These are phyloP conservation scores for Torulaspora globosa DNA, from an alignment of 1,139 yeast species.

Conservation along the genomic window DNA sequence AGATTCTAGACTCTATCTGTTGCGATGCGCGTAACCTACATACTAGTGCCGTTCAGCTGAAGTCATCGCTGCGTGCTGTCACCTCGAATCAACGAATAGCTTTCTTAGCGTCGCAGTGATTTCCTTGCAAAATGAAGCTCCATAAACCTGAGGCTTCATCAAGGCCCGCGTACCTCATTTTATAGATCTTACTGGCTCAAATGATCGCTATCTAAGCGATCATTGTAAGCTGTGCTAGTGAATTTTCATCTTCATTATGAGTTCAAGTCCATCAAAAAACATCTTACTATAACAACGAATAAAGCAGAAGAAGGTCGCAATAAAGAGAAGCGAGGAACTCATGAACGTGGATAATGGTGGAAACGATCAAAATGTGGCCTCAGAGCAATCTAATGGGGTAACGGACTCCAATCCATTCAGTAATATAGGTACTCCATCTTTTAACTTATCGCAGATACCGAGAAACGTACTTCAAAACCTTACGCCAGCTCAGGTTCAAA, in stretches of 20 bases:
- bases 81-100: too few species aligned
- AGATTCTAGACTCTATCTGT: too few species aligned
- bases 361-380: conserved; percentile 6
- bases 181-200: too few species aligned
- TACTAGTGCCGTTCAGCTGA: too few species aligned
- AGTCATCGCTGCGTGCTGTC: too few species aligned
- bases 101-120: too few species aligned
- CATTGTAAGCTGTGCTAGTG: neutral
- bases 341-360: conserved; percentile 10
- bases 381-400: conserved; percentile 8
- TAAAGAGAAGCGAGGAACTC: neutral
- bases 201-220: too few species aligned
- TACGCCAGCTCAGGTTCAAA: conserved; percentile 37
- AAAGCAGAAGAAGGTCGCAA: neutral
- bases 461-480: conserved; percentile 34
- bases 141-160: too few species aligned
- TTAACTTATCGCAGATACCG: conserved; percentile 36
- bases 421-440: conserved; percentile 37
- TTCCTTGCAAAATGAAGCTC: too few species aligned
- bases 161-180: too few species aligned
- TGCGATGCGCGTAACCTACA: too few species aligned
- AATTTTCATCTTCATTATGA: neutral
- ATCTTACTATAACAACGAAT: neutral
- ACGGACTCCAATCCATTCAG: conserved; percentile 26
- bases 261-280: neutral